Evolutionary conservation across 331 rosid species (phyloP).

Genomic region (Cydonia oblonga): DNA sequence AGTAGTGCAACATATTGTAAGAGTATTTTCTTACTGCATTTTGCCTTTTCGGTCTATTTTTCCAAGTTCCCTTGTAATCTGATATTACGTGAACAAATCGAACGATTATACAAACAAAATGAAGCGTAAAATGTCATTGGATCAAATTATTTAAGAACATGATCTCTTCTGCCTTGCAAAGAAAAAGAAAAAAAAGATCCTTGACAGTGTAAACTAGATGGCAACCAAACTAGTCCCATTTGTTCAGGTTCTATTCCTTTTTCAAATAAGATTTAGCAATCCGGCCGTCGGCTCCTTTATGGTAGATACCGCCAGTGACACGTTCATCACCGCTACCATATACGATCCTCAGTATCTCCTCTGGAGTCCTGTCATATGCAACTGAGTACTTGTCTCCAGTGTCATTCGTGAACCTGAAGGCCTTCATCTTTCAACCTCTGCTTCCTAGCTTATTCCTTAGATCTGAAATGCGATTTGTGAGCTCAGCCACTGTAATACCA

Average conservation of each 20-base stretch:
- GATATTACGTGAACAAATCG: not conserved
- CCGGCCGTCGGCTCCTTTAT: conserved; percentile 47
- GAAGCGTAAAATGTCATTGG: not conserved
- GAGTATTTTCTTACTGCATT: not conserved
- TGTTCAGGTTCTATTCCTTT: not conserved
- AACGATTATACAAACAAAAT: not conserved
- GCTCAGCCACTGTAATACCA: conserved; percentile 37
- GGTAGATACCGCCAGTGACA: conserved; percentile 60
- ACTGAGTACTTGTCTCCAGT: conserved; percentile 36
- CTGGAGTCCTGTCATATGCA: conserved; percentile 43
- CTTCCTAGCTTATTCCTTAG: conserved; percentile 48
- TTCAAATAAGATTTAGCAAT: conserved; percentile 36
- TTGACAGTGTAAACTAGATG: not conserved
- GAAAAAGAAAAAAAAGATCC: too few species aligned
- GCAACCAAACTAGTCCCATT: not conserved
- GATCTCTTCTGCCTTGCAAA: not conserved
- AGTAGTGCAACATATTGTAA: not conserved
- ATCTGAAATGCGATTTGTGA: conserved; percentile 42
- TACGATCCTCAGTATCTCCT: conserved; percentile 58
- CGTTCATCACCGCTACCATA: conserved; percentile 50
- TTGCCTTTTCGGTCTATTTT: not conserved
- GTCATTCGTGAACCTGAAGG: conserved; percentile 29
- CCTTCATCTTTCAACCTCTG: conserved; percentile 67
- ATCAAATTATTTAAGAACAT: too few species aligned
- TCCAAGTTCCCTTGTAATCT: not conserved